Percentiles rank a stretch among this genome's conserved stretches.
These are phyloP conservation scores for Penicillium palitans DNA, from an alignment of 2,329 filamentous ascomycete species.

Conservation along the genomic window DNA sequence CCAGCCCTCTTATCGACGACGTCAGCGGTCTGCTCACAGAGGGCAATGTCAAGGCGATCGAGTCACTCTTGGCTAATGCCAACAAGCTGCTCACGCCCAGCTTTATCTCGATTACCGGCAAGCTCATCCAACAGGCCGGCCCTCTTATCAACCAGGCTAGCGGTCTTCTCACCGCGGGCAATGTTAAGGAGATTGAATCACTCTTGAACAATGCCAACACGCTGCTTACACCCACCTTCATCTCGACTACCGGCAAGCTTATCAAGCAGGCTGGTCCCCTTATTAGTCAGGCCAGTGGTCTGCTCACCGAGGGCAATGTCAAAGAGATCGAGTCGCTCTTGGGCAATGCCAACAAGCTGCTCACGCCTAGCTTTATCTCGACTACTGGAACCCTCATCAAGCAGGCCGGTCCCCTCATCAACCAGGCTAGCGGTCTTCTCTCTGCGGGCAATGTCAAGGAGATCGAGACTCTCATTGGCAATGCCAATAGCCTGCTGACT, in stretches of 20 bases:
- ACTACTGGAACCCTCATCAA: conserved; percentile 19
- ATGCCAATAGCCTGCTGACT: conserved; percentile 18
- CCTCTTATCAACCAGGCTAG: conserved; percentile 4
- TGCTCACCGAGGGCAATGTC: conserved; percentile 58
- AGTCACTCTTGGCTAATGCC: conserved; percentile 45
- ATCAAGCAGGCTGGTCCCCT: conserved; percentile 17
- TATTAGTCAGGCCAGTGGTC: conserved; percentile 1
- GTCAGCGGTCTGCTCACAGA: conserved; percentile 6
- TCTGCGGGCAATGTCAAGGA: conserved; percentile 64
- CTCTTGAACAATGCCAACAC: conserved; percentile 17
- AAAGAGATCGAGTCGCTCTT: conserved; percentile 65
- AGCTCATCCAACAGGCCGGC: conserved; percentile 18
- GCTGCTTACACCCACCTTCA: conserved; percentile 13
- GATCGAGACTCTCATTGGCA: conserved; percentile 58
- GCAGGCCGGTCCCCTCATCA: conserved; percentile 13
- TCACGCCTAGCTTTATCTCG: conserved; percentile 12
- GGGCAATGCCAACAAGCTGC: conserved; percentile 17
- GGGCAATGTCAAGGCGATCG: conserved; percentile 70
- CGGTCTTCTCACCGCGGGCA: conserved; percentile 46
- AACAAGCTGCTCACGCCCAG: conserved; percentile 15
- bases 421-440: conserved; percentile 6
- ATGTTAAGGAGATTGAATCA: conserved; percentile 72
- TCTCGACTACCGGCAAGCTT: conserved; percentile 16
- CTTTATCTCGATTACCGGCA: conserved; percentile 16
- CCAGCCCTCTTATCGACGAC: conserved; percentile 5